A percentile compares a stretch with the other conserved stretches of the same genome.
Evolutionary conservation across 306 rosid genomes (phyloP).

Genomic region (Sindora glabra): DNA sequence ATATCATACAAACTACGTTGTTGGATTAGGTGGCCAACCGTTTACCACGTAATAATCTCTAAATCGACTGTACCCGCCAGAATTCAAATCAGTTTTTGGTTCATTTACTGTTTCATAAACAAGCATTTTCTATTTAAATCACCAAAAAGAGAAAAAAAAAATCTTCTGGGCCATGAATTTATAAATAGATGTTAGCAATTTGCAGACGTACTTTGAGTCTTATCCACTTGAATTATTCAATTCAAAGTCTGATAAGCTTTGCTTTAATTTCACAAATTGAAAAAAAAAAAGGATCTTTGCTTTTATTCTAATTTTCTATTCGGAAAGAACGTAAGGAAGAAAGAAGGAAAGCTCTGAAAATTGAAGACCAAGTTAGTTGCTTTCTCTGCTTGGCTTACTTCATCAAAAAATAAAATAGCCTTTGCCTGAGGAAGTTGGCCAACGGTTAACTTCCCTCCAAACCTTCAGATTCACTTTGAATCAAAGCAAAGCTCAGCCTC

Average conservation of each 20-base stretch:
- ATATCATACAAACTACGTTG: slow-evolving; percentile 14
- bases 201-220: slow-evolving; percentile 24
- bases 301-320: slow-evolving; percentile 7
- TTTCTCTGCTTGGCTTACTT: slow-evolving; percentile 46
- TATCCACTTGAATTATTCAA: slow-evolving; percentile 37
- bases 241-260: slow-evolving; percentile 13
- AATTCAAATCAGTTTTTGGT: slow-evolving; percentile 36
- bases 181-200: neutral
- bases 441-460: slow-evolving; percentile 79
- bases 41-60: slow-evolving; percentile 15
- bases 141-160: no score
- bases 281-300: neutral
- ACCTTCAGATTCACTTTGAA: slow-evolving; percentile 62
- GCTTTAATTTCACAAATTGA: neutral
- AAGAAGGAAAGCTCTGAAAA: slow-evolving; percentile 20
- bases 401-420: slow-evolving; percentile 32
- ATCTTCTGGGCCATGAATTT: no score
- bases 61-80: slow-evolving; percentile 45
- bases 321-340: slow-evolving; percentile 1
- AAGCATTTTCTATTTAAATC: neutral
- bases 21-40: slow-evolving; percentile 74
- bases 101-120: neutral
- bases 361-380: slow-evolving; percentile 34
- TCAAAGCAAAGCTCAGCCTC: slow-evolving; percentile 50
- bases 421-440: slow-evolving; percentile 71